Conservation (phyloP, 2,329 filamentous ascomycete genomes). For the Clarireedia paspali region DNA sequence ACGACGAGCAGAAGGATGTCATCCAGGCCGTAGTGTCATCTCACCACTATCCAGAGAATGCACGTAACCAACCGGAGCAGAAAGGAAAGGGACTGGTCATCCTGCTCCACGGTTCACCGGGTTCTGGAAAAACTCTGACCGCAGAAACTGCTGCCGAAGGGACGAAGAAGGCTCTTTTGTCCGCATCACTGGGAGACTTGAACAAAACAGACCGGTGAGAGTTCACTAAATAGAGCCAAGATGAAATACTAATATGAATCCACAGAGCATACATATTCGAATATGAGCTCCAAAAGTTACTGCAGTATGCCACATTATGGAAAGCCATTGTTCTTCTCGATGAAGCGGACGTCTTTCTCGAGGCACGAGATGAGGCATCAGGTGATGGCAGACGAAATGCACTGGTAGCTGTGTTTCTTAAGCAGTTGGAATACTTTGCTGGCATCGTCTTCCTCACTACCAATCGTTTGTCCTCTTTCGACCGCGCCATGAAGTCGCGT, state of each 20-base stretch:
- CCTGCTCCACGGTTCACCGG: too few species aligned
- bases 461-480: conserved; percentile 28
- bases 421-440: conserved; percentile 19
- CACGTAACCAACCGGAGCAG: too few species aligned
- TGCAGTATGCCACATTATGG: conserved; percentile 68
- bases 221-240: not conserved
- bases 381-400: too few species aligned
- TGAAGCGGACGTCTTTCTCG: conserved; percentile 37
- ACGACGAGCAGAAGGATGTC: too few species aligned
- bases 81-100: too few species aligned
- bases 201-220: conserved; percentile 12
- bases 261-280: not conserved
- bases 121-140: too few species aligned
- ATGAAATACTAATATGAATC: too few species aligned
- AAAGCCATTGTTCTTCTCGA: conserved; percentile 55
- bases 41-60: too few species aligned
- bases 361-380: conserved; percentile 17
- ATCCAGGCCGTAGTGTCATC: too few species aligned
- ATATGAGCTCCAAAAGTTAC: conserved; percentile 42
- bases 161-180: conserved; percentile 11
- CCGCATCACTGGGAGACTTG: conserved; percentile 13
- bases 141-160: conserved; percentile 12
- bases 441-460: conserved; percentile 34
- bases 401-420: too few species aligned
- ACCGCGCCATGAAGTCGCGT: conserved; percentile 28